Evolutionary conservation across 169 alveolate genomes (phyloP).

Genomic region (Hepatocystis sp.): DNA sequence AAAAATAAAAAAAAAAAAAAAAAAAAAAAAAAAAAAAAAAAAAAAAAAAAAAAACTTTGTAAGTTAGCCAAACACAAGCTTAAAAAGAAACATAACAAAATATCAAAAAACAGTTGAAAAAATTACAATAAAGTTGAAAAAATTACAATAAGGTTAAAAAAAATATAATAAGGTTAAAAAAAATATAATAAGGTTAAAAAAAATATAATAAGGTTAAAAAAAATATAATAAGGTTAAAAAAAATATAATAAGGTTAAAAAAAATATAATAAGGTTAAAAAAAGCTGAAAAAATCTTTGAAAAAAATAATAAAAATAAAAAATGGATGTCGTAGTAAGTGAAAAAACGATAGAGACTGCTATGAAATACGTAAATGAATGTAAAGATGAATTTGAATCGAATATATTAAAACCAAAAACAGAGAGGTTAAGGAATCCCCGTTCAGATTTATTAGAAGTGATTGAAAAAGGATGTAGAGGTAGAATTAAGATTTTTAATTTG

Average conservation of each 20-base stretch:
- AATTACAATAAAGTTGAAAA: too few relatives aligned
- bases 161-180: too few relatives aligned
- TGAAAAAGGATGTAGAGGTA: slow-evolving; percentile 32
- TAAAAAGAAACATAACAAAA: not conserved
- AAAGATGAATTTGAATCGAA: slow-evolving; percentile 33
- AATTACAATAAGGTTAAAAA: too few relatives aligned
- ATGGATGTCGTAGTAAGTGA: slow-evolving; percentile 40
- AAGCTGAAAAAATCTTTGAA: too few relatives aligned
- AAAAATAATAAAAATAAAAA: too few relatives aligned
- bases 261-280: too few relatives aligned
- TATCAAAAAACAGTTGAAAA: too few relatives aligned
- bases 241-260: too few relatives aligned
- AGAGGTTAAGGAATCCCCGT: slow-evolving; percentile 16
- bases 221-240: too few relatives aligned
- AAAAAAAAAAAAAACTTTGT: not conserved
- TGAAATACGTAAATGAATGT: slow-evolving; percentile 6
- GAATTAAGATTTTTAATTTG: slow-evolving; percentile 40
- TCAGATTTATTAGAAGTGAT: slow-evolving; percentile 15
- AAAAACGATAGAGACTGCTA: slow-evolving; percentile 21
- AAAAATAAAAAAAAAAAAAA: not conserved
- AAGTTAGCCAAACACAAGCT: not conserved
- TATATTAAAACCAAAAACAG: slow-evolving; percentile 34
- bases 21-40: not conserved
- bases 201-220: too few relatives aligned
- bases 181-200: too few relatives aligned